Base-by-base conservation (phyloP, 2,329 filamentous ascomycete genomes). In the Colletotrichum cordylinicola region DNA sequence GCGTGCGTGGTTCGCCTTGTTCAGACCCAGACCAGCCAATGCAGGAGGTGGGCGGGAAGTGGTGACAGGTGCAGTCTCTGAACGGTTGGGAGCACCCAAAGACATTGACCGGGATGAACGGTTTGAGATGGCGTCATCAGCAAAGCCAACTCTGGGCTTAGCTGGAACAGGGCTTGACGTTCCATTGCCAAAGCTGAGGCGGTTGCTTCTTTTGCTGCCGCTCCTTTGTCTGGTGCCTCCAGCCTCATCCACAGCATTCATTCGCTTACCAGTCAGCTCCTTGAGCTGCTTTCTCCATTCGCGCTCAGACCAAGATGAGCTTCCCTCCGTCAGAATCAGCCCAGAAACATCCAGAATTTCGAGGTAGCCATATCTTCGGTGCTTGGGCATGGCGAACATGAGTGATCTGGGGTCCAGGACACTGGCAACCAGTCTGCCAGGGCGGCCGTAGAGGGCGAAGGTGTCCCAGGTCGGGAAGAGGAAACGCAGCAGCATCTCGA, bases 321-420 rank as follows among this genome's bases (percentile, higher is more conserved):
- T 98, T 24, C 94, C 95, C 4, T 95, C 91, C 4, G 93, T 93
- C 77, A 94, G 90, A 77, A 99, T 96, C 56, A 98, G 87, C 69
- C 90, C 90, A 6, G 93, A 93, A 18, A 98, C 95, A 82, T 99
- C 97, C 72, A 96, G 86, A 43, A 96, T 92, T 81, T 98, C 97
- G 31, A 99, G 86, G 81, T 98, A 98, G 1, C 96, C 96, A 81
- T 98, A 98, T 78, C 94, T 91, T 69, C 93, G 92, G 79, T 97
- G 93, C 80, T 94, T 95, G 0, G 97, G 96, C 93, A 99, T 98
- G 8, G 96, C 97, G 84, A 98, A 99, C 97, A 99, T 99, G 78
- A 99, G 89, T 72, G 97, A 98, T 61, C 95, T 92, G 6, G 94
- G 89, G 84, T 98, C 96, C 60, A 96, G 90, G 1, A 94, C 93